Conservation (phyloP, 768 basidiomycete genomes). For the Heimioporus sp. region DNA sequence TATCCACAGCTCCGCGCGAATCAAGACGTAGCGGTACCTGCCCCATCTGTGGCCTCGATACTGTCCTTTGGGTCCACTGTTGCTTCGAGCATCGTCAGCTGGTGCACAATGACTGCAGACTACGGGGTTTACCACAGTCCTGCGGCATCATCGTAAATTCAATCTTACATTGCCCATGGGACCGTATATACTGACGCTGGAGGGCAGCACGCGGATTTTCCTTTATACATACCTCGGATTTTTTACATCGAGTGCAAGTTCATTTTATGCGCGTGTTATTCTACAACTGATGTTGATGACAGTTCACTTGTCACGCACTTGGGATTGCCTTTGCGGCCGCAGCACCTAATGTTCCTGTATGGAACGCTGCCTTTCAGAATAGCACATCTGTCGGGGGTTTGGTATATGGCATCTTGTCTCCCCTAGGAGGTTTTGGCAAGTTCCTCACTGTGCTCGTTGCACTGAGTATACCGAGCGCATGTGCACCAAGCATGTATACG, state of each 20-base stretch:
- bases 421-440: slow-evolving; percentile 44
- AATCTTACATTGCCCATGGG: not conserved
- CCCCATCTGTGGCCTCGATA: slow-evolving; percentile 34
- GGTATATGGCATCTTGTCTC: slow-evolving; percentile 36
- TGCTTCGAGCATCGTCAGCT: slow-evolving; percentile 44
- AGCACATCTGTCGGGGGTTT: slow-evolving; percentile 46
- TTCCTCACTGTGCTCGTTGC: slow-evolving; percentile 51
- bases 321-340: slow-evolving; percentile 47
- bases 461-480: slow-evolving; percentile 52
- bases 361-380: slow-evolving; percentile 39
- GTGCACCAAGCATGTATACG: slow-evolving; percentile 59
- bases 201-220: slow-evolving; percentile 37
- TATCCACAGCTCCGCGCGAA: slow-evolving; percentile 59
- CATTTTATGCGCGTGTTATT: not conserved
- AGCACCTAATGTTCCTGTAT: slow-evolving; percentile 35
- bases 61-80: slow-evolving; percentile 46
- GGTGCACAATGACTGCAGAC: slow-evolving; percentile 44
- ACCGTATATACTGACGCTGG: not conserved
- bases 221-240: slow-evolving; percentile 48
- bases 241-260: slow-evolving; percentile 39
- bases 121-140: slow-evolving; percentile 52
- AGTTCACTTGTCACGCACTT: slow-evolving; percentile 41
- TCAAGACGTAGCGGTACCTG: slow-evolving; percentile 33
- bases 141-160: slow-evolving; percentile 54
- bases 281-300: not conserved